phyloP scores from a whole-genome alignment of 2,329 filamentous ascomycete species.

The Apiospora koreana region DNA sequence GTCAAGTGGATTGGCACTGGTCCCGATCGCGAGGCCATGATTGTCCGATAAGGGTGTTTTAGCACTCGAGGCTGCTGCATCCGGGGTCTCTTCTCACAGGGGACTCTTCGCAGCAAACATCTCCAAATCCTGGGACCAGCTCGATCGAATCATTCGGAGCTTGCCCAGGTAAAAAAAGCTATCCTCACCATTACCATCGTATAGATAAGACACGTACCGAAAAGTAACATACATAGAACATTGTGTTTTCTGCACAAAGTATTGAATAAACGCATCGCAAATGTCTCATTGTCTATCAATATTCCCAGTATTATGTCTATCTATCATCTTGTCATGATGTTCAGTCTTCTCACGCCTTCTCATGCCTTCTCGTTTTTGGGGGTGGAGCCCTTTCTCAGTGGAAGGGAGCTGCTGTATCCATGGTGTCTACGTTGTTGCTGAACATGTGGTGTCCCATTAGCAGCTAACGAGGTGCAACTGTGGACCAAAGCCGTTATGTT shows the following conservation, averaged over 20 bases:
- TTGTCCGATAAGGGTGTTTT: constrained; percentile 37
- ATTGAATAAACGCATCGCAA: not conserved
- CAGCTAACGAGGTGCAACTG: too few species aligned
- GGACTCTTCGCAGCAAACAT: not conserved
- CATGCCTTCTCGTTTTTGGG: too few species aligned
- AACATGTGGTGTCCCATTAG: too few species aligned
- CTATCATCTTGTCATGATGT: too few species aligned
- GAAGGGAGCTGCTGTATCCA: too few species aligned
- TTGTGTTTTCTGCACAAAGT: not conserved
- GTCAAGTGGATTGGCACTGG: constrained; percentile 69
- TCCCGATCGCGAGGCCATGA: constrained; percentile 65
- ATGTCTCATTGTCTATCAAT: not conserved
- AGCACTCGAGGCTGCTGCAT: not conserved
- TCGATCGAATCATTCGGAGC: not conserved
- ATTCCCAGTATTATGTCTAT: too few species aligned
- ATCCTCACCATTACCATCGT: not conserved
- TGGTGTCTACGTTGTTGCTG: too few species aligned
- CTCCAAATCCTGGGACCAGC: not conserved
- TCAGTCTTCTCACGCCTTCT: too few species aligned
- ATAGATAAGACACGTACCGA: not conserved
- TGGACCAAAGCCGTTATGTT: too few species aligned
- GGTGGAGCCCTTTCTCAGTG: too few species aligned
- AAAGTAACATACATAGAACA: not conserved
- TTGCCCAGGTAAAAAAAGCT: not conserved
- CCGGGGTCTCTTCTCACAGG: too few species aligned